Evolutionary conservation across 2,329 filamentous ascomycete genomes (phyloP).

Genomic region (Apiospora kogelbergensis): DNA sequence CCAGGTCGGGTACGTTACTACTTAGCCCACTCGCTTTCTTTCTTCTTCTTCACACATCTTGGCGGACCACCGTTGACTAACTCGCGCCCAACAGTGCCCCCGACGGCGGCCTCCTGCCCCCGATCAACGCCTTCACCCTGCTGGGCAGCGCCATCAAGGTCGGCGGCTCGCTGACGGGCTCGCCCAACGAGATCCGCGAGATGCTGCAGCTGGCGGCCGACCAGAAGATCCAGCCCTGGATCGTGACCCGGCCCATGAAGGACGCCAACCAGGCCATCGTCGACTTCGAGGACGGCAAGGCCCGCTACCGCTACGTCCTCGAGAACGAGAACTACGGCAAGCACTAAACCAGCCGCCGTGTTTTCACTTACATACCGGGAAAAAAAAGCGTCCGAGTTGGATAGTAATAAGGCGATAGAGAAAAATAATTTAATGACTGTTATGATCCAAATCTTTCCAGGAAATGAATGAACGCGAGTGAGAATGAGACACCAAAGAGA

Average conservation of each 20-base stretch:
- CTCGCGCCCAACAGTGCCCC: slow-evolving; percentile 41
- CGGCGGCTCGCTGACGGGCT: slow-evolving; percentile 47
- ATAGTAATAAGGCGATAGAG: not conserved
- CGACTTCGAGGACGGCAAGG: slow-evolving; percentile 57
- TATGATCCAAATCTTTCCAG: not conserved
- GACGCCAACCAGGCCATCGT: slow-evolving; percentile 57
- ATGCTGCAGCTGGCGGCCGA: slow-evolving; percentile 62
- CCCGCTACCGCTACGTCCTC: slow-evolving; percentile 49
- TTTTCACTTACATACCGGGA: no score
- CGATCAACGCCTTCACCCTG: slow-evolving; percentile 56
- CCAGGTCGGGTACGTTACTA: slow-evolving; percentile 17
- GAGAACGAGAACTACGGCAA: slow-evolving; percentile 40
- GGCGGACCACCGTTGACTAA: no score
- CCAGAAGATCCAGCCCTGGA: slow-evolving; percentile 58
- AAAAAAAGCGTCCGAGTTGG: not conserved
- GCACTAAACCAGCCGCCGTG: slow-evolving; percentile 17
- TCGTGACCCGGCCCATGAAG: slow-evolving; percentile 55
- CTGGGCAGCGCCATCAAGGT: slow-evolving; percentile 56
- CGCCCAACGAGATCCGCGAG: slow-evolving; percentile 57
- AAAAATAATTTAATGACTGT: slow-evolving; percentile 2
- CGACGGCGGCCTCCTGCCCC: slow-evolving; percentile 48
- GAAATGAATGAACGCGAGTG: not conserved
- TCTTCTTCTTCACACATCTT: no score
- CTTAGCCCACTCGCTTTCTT: no score
- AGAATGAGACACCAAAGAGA: not conserved